A percentile compares a stretch with the other conserved stretches of the same genome.
Evolutionary conservation across 768 basidiomycete species (phyloP).

Genomic region (Lentinula boryana): DNA sequence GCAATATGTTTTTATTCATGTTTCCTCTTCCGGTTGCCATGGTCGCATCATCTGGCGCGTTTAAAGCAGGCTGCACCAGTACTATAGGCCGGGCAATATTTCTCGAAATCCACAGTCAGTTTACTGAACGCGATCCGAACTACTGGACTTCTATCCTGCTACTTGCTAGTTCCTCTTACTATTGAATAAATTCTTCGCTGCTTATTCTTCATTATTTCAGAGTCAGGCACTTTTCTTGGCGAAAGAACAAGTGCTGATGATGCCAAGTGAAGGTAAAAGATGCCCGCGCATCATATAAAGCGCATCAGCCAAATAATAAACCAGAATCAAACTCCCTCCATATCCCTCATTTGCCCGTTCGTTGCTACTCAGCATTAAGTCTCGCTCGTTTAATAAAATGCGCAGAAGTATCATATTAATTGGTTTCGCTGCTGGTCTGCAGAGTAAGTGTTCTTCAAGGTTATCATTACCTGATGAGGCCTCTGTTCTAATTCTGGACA

Average conservation of each 20-base stretch:
- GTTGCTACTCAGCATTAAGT: not conserved
- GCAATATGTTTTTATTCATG: too few relatives aligned
- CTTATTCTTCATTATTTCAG: too few relatives aligned
- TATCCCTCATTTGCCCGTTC: not conserved
- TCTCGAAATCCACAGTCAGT: too few relatives aligned
- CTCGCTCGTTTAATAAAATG: not conserved
- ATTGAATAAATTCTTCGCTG: too few relatives aligned
- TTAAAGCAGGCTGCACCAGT: too few relatives aligned
- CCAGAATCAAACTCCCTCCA: too few relatives aligned
- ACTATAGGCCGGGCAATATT: too few relatives aligned
- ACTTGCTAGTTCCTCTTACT: too few relatives aligned
- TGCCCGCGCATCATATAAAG: not conserved
- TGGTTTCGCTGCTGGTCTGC: slow-evolving; percentile 3
- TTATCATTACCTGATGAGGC: not conserved
- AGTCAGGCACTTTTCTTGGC: not conserved
- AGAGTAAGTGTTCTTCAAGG: not conserved
- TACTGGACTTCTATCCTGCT: too few relatives aligned
- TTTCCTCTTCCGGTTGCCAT: too few relatives aligned
- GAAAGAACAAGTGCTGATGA: not conserved
- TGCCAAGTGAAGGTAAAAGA: not conserved
- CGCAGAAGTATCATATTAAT: not conserved
- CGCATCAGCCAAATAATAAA: not conserved
- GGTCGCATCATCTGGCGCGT: too few relatives aligned
- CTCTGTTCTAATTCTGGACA: not conserved
- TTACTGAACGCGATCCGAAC: too few relatives aligned